A percentile compares a stretch with the other conserved stretches of the same genome.
Conservation (phyloP, 176 grass and related monocot genomes). For the Oryza glaberrima region DNA sequence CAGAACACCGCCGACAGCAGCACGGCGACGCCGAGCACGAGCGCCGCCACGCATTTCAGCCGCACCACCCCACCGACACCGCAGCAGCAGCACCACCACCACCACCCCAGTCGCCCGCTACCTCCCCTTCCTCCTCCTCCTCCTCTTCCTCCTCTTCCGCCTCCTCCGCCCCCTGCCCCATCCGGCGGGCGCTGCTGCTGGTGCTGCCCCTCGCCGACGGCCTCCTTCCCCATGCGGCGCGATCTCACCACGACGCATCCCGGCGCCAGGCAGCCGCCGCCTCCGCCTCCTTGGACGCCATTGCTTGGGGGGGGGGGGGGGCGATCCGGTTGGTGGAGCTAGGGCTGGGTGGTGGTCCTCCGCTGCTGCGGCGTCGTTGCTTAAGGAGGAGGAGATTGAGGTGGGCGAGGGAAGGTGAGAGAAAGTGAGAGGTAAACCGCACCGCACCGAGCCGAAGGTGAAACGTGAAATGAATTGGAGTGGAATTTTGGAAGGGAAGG, state of each 20-base stretch:
- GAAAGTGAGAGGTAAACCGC: constrained; percentile 70
- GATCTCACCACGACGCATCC: constrained; percentile 49
- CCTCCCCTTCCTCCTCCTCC: neutral
- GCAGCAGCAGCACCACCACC: neutral
- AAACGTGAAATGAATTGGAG: constrained; percentile 12
- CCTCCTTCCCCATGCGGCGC: constrained; percentile 65
- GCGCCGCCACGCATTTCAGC: constrained; percentile 70
- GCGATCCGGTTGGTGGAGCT: constrained; percentile 25
- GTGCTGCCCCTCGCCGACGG: constrained; percentile 37
- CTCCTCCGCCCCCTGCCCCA: constrained; percentile 23
- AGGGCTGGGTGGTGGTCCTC: neutral
- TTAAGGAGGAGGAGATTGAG: constrained; percentile 47
- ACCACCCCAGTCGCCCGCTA: neutral
- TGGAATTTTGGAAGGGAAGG: neutral
- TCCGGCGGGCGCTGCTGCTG: constrained; percentile 38
- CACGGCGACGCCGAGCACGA: constrained; percentile 69
- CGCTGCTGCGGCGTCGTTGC: constrained; percentile 16
- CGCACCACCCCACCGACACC: constrained; percentile 15
- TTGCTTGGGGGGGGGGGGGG: constrained; percentile 21
- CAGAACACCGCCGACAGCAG: constrained; percentile 90
- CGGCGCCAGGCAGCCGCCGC: neutral
- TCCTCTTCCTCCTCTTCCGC: neutral
- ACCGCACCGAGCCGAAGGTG: neutral
- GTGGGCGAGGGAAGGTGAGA: constrained; percentile 63
- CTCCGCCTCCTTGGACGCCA: constrained; percentile 27